These are phyloP conservation scores for Colletotrichum destructivum DNA, from an alignment of 2,329 filamentous ascomycete species.

Conservation along the genomic window DNA sequence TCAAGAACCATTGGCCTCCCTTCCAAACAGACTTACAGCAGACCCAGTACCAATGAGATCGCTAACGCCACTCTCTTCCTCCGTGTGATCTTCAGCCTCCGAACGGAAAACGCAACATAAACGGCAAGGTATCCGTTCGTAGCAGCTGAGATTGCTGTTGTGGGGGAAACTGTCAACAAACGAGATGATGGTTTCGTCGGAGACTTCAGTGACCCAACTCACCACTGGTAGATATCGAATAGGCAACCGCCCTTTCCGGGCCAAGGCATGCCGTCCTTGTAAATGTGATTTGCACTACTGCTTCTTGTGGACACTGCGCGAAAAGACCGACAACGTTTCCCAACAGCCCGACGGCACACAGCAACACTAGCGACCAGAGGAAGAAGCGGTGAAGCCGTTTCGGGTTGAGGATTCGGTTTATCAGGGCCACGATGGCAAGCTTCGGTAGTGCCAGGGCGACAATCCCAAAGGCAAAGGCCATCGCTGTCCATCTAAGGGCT, in stretches of 20 bases:
- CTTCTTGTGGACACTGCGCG: slow-evolving; percentile 57
- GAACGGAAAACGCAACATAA: slow-evolving; percentile 57
- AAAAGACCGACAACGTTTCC: slow-evolving; percentile 58
- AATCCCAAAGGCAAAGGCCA: slow-evolving; percentile 56
- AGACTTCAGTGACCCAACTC: background rate
- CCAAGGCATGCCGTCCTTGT: slow-evolving; percentile 55
- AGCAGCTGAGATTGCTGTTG: slow-evolving; percentile 30
- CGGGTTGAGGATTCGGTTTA: slow-evolving; percentile 57
- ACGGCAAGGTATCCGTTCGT: slow-evolving; percentile 58
- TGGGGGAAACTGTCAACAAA: background rate
- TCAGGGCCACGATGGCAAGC: slow-evolving; percentile 56
- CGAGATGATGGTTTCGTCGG: background rate
- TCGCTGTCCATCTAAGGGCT: slow-evolving; percentile 53
- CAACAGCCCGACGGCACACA: slow-evolving; percentile 50
- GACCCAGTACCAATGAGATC: slow-evolving; percentile 53
- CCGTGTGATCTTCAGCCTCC: slow-evolving; percentile 53
- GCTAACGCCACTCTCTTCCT: slow-evolving; percentile 58
- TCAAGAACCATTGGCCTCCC: background rate
- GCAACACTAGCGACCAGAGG: slow-evolving; percentile 54
- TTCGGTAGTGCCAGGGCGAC: slow-evolving; percentile 58
- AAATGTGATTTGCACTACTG: slow-evolving; percentile 55
- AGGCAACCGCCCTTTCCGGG: slow-evolving; percentile 54
- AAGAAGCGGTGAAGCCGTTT: slow-evolving; percentile 50
- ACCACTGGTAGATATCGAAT: slow-evolving; percentile 59
- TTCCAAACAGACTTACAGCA: slow-evolving; percentile 16